Evolutionary conservation across 73 alveolate genomes (phyloP).

Genomic region (Paramecium sonneborni): DNA sequence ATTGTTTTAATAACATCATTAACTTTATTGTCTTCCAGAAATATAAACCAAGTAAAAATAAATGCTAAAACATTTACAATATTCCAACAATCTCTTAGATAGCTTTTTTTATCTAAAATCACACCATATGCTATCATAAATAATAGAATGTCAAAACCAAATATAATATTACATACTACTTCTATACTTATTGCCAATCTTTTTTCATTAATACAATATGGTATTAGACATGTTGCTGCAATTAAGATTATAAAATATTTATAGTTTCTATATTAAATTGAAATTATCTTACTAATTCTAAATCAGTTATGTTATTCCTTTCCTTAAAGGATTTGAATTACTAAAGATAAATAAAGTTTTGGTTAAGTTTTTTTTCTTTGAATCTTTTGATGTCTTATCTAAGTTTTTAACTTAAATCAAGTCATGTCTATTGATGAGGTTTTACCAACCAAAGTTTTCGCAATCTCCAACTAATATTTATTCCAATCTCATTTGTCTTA

Average conservation of each 20-base stretch:
- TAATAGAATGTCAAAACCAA: neutral
- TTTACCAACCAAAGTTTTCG: neutral
- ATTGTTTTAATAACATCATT: neutral
- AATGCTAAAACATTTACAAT: neutral
- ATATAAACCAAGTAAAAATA: neutral
- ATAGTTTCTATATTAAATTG: neutral
- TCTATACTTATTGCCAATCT: neutral
- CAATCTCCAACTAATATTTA: neutral
- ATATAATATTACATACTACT: neutral
- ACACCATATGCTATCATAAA: neutral
- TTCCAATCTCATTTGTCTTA: neutral
- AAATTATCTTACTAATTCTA: too few species aligned
- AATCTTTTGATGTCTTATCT: too few species aligned
- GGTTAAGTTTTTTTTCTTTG: too few species aligned
- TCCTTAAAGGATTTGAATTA: too few species aligned
- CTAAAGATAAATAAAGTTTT: too few species aligned
- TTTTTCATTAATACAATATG: neutral
- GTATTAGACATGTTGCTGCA: neutral
- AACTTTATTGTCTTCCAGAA: neutral
- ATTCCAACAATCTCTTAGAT: neutral
- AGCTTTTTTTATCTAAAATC: neutral
- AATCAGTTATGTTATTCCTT: too few species aligned
- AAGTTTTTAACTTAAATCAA: too few species aligned
- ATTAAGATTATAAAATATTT: too few species aligned
- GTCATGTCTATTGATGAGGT: neutral